Base-by-base conservation (phyloP, 306 rosid genomes). In the Herpetospermum pedunculosum region DNA sequence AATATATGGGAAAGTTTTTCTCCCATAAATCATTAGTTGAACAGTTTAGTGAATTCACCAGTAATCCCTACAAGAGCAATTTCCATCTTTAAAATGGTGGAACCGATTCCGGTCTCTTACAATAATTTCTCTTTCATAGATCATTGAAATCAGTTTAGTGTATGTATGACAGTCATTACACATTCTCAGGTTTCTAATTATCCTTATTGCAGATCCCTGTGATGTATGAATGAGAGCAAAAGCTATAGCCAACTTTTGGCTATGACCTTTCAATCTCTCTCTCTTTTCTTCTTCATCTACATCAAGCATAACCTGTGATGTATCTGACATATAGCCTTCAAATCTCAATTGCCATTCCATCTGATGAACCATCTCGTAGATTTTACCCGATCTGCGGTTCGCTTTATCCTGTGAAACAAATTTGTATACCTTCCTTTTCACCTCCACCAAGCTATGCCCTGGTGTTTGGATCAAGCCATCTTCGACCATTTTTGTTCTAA, bases 321-420 rank as follows among this genome's bases (percentile, higher is more conserved):
- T 92, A 72, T 88, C 96, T 44, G 96, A 77, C 26, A 38, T 44
- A 78, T 92, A 90, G 74, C 96, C 96, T 80, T 92, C 96, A 16
- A 92, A 92, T 78, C 88, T 88, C 88, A 90, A 57, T 77, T 92
- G 97, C 98, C 97, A 92, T 82, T 92, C 97, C 96, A 92, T 92
- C 81, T 92, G 97, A 86, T 90, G 93, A 80, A 92, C 86, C 96
- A 88, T 88, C 58, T 87, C 85, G 4, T 87, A 77, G 41, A 90
- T 70, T 41, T 64, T 72, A 16, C 74, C 58, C 43, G 76, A 81
- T 53, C 78, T 75, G 0, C 87, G 85, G 70, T 76, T 80, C 67
- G 89, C 83, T 86, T 75, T 88, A 80, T 92, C 98, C 71, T 85
- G 88, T 32, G 98, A 92, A 73, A 88, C 92, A 77, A 92, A 92